Conservation (phyloP, 1,139 yeast genomes). For the Blastobotrys niveus region DNA sequence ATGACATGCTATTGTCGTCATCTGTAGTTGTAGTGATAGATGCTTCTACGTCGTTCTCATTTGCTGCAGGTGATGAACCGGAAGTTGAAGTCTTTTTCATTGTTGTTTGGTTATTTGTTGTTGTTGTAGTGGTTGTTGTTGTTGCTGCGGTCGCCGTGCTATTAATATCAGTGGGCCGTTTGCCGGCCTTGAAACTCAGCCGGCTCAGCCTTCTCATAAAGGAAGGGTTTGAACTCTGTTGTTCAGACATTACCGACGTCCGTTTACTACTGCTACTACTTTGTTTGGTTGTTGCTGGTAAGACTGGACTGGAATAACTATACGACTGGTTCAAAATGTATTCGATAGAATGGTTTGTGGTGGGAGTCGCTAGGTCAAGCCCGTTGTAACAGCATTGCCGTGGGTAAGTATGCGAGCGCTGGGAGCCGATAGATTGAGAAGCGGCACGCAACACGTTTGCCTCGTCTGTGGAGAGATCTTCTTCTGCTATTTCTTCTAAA, state of each 20-base stretch:
- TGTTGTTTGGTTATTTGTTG: neutral
- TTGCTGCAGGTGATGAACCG: neutral
- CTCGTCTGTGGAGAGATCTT: constrained; percentile 13
- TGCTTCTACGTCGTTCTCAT: no score
- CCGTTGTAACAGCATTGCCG: constrained; percentile 6
- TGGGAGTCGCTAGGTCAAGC: constrained; percentile 5
- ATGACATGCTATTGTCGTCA: no score
- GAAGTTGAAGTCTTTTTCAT: neutral
- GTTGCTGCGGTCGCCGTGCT: neutral
- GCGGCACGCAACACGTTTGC: neutral
- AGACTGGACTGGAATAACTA: neutral
- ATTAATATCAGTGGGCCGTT: neutral
- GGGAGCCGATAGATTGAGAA: constrained; percentile 6
- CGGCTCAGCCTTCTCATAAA: constrained; percentile 13
- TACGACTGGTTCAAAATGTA: constrained; percentile 2
- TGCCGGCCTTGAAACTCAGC: constrained; percentile 5
- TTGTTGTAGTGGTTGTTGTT: neutral
- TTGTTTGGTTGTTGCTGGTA: neutral
- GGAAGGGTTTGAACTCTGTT: no score
- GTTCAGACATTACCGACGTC: neutral
- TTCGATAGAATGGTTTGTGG: constrained; percentile 6
- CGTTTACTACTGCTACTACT: neutral
- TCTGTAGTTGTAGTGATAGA: no score
- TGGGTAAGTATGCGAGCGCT: constrained; percentile 11
- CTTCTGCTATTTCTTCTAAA: no score